Percentiles rank a stretch among this genome's conserved stretches.
Evolutionary conservation across 2,329 filamentous ascomycete species (phyloP).

Genomic region (Gaeumannomyces tritici): DNA sequence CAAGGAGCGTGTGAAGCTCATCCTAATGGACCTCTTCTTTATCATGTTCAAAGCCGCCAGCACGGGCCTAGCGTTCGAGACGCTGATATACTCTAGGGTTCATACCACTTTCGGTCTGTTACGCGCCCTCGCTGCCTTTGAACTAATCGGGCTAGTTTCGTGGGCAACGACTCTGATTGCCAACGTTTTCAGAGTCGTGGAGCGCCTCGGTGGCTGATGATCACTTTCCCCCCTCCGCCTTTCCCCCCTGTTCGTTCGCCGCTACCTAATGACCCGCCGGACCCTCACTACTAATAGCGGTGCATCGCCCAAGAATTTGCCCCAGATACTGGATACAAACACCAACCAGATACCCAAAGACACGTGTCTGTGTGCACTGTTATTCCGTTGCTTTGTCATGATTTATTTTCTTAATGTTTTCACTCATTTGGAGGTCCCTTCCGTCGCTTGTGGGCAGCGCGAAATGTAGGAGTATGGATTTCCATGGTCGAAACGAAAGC

Average conservation of each 20-base stretch:
- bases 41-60: constrained; percentile 97
- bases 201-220: constrained; percentile 11
- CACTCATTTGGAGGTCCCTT: neutral
- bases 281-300: neutral
- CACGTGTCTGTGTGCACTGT: neutral
- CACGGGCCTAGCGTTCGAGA: constrained; percentile 55
- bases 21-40: constrained; percentile 88
- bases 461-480: neutral
- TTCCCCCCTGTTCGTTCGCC: too few relatives aligned
- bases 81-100: constrained; percentile 12
- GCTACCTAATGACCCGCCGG: neutral
- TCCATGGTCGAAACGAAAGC: neutral
- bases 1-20: constrained; percentile 77
- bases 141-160: constrained; percentile 13
- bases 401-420: neutral
- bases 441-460: neutral
- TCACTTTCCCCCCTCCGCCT: neutral
- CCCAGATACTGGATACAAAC: neutral
- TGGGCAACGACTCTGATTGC: constrained; percentile 15
- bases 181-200: constrained; percentile 15
- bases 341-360: neutral
- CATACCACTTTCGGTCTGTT: constrained; percentile 8
- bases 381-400: neutral
- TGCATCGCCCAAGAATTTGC: neutral
- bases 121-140: constrained; percentile 11